Conservation (phyloP, 1,139 yeast species). For the Yamadazyma oceani region DNA sequence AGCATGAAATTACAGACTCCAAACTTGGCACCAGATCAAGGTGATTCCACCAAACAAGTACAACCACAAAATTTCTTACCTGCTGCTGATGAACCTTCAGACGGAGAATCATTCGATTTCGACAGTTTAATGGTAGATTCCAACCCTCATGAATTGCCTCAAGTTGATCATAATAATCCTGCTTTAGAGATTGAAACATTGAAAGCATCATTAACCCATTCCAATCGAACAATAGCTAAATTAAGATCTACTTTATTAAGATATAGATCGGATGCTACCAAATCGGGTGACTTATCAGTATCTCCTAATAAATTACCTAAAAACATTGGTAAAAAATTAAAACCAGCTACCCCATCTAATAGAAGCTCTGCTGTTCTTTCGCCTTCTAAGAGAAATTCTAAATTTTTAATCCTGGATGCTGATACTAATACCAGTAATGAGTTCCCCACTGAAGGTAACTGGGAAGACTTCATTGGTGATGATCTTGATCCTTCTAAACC, state of each 20-base stretch:
- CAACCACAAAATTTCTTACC: slow-evolving; percentile 14
- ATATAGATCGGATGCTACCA: slow-evolving; percentile 24
- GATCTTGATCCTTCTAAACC: slow-evolving; percentile 26
- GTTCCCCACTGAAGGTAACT: slow-evolving; percentile 27
- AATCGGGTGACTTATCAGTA: slow-evolving; percentile 3
- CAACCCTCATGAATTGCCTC: slow-evolving; percentile 26
- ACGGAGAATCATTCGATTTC: slow-evolving; percentile 32
- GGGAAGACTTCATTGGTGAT: slow-evolving; percentile 46
- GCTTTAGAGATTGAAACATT: slow-evolving; percentile 69
- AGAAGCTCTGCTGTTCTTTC: slow-evolving; percentile 28
- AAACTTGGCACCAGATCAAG: neutral
- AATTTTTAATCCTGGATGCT: slow-evolving; percentile 30
- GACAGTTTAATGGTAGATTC: slow-evolving; percentile 37
- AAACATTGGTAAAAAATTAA: slow-evolving; percentile 22
- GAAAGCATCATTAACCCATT: slow-evolving; percentile 63
- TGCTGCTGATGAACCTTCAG: slow-evolving; percentile 19
- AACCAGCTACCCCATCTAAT: slow-evolving; percentile 18
- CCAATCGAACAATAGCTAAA: slow-evolving; percentile 59
- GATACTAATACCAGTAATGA: slow-evolving; percentile 15
- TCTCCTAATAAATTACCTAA: slow-evolving; percentile 15
- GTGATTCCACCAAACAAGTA: slow-evolving; percentile 8
- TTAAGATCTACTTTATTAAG: slow-evolving; percentile 52
- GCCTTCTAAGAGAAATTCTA: slow-evolving; percentile 39
- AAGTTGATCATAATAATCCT: slow-evolving; percentile 46
- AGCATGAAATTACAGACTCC: slow-evolving; percentile 35